Base-by-base conservation (phyloP, 2,329 filamentous ascomycete species). In the Neofusicoccum parvum region DNA sequence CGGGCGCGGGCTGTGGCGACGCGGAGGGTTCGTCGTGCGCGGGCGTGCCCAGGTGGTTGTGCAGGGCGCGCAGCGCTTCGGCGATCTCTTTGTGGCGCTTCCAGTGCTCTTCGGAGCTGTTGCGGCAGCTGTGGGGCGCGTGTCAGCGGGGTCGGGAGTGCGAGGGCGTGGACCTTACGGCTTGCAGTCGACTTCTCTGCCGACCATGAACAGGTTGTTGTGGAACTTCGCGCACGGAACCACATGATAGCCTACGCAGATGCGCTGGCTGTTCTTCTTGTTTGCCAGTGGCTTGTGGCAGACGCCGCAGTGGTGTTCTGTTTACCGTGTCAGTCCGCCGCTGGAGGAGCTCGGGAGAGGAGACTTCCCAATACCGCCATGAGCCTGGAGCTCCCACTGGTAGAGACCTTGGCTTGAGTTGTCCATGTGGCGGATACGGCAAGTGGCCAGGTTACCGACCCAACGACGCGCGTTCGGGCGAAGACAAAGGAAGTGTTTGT, bases 221-320 rank as follows among this genome's bases (percentile, higher is more conserved):
- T 58, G 63, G 67, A 82, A 86, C 14, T 80, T 75, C 5, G 73
- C 70, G 68, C 83, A 86, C 69, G 82, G 81, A 67, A 84, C 23
- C 23, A 34, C 48, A 15, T 50, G 48, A 4, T 50, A 34, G 27
- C 48, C 48, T 5, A 50, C 48, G 48, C 48, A 50, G 23, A 50
- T 50, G 48, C 48, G 48, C 48, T 50, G 20, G 27, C 48, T 50
- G 48, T 34, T 50, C 48, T 50, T 50, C 20, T 50, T 50, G 48
- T 50, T 34, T 4, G 48, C 48, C 7, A 50, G 27, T 4, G 82
- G 80, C 7, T 78, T 80, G 10, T 79, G 72, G 71, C 84, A 86
- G 20, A 80, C 73, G 5, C 80, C 82, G 69, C 83, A 86, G 71
- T 84, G 81, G 70, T 85, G 83, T n/a, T 50, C 48, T 50, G 27